Conservation (phyloP, 2,329 filamentous ascomycete species). For the Pseudopithomyces maydicus region DNA sequence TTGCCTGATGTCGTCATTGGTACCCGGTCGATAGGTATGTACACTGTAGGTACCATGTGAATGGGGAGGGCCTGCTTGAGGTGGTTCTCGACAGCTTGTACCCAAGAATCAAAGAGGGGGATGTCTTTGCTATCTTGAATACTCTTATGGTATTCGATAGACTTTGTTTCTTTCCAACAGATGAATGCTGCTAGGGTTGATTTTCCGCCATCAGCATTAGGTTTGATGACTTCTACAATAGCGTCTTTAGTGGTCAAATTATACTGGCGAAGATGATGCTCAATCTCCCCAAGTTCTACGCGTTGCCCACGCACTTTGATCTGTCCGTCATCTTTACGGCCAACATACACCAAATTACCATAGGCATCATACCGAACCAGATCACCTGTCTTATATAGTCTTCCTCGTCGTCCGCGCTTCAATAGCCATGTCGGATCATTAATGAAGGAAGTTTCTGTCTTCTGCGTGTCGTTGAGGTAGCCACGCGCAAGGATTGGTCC, state of each 20-base stretch:
- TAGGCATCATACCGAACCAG: slow-evolving; percentile 13
- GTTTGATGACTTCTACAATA: too few relatives aligned
- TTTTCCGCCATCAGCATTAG: too few relatives aligned
- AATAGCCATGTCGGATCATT: slow-evolving; percentile 50
- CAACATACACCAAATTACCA: slow-evolving; percentile 14
- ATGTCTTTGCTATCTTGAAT: too few relatives aligned
- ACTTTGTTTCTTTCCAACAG: too few relatives aligned
- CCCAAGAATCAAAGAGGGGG: too few relatives aligned
- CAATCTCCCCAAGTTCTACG: slow-evolving; percentile 46
- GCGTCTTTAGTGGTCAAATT: too few relatives aligned
- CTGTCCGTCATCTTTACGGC: slow-evolving; percentile 21
- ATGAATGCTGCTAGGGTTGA: too few relatives aligned
- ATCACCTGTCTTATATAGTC: slow-evolving; percentile 22
- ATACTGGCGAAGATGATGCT: slow-evolving; percentile 42
- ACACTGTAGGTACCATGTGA: slow-evolving; percentile 52
- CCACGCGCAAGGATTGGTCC: slow-evolving; percentile 49
- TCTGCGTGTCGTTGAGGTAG: slow-evolving; percentile 23
- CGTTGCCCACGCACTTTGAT: slow-evolving; percentile 22
- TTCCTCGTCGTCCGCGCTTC: background rate
- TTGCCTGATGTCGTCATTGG: slow-evolving; percentile 51
- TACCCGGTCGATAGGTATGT: slow-evolving; percentile 48
- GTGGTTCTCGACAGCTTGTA: too few relatives aligned
- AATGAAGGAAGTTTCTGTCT: slow-evolving; percentile 46
- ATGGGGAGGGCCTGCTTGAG: slow-evolving; percentile 43
- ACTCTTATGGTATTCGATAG: too few relatives aligned